Conservation (phyloP, 306 rosid species). For the Betula pendula region DNA sequence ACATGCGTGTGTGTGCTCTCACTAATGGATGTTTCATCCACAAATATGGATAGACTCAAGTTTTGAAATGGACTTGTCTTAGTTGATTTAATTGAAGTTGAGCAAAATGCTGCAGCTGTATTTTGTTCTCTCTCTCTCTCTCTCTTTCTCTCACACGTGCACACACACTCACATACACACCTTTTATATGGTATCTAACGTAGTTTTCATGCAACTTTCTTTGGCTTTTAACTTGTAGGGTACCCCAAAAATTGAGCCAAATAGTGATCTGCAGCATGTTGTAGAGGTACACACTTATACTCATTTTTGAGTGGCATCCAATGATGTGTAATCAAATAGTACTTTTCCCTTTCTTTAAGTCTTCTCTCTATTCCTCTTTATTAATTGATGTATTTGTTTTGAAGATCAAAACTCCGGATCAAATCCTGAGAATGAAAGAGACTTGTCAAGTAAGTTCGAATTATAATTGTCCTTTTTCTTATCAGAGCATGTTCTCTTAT, state of each 20-base stretch:
- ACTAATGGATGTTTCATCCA: background rate
- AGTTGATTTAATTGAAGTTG: background rate
- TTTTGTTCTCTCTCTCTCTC: background rate
- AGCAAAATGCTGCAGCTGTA: background rate
- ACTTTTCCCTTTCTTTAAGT: background rate
- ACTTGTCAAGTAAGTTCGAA: conserved; percentile 61
- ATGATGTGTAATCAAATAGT: conserved; percentile 10
- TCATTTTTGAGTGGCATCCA: background rate
- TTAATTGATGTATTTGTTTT: conserved; percentile 19
- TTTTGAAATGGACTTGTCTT: background rate
- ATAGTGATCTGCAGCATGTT: conserved; percentile 68
- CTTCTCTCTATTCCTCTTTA: conserved; percentile 1
- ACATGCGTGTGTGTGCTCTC: background rate
- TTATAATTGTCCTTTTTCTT: background rate
- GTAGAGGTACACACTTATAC: conserved; percentile 63
- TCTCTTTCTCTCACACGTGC: too few species aligned
- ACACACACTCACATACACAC: background rate
- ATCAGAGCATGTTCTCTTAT: background rate
- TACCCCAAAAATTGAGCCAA: conserved; percentile 77
- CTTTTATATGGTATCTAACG: background rate
- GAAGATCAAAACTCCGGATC: conserved; percentile 79
- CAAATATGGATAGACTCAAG: background rate
- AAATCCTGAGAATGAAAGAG: conserved; percentile 84
- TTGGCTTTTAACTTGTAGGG: conserved; percentile 50
- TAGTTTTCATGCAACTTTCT: conserved; percentile 17